Conservation (phyloP, 1,139 yeast species). For the Taiozyma sp. region DNA sequence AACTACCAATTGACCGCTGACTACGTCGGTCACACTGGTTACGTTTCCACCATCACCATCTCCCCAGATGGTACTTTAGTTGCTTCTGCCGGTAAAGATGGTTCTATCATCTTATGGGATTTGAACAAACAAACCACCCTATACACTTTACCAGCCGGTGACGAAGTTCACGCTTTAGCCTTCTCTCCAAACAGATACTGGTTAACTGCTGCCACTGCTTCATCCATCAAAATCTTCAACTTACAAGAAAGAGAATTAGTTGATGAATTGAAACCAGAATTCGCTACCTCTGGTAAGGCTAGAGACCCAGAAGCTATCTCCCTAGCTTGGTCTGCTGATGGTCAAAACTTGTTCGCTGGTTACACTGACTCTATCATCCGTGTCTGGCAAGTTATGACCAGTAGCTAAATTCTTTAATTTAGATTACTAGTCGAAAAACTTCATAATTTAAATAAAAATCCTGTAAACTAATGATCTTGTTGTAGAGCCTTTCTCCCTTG, state of each 20-base stretch:
- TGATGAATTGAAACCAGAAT: constrained; percentile 99
- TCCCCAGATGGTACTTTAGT: constrained; percentile 99
- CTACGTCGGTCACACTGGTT: constrained; percentile 99
- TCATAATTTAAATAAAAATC: constrained; percentile 4
- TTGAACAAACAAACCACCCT: constrained; percentile 82
- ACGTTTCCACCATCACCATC: constrained; percentile 95
- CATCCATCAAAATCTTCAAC: constrained; percentile 98
- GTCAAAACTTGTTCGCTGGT: constrained; percentile 99
- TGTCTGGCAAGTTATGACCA: constrained; percentile 99
- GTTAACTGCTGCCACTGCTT: constrained; percentile 99
- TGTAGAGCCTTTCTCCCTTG: neutral
- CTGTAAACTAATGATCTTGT: constrained; percentile 2
- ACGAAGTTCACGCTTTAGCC: constrained; percentile 97
- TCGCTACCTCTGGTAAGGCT: constrained; percentile 78
- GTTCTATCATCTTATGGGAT: constrained; percentile 98
- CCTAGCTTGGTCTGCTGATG: constrained; percentile 99
- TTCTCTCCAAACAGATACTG: constrained; percentile 99
- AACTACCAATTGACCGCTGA: constrained; percentile 90
- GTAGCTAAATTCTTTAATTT: constrained; percentile 17
- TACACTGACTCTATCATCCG: constrained; percentile 99
- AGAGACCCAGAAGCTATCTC: constrained; percentile 99
- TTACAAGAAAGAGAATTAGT: constrained; percentile 92
- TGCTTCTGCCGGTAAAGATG: constrained; percentile 99
- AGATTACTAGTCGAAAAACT: constrained; percentile 10
- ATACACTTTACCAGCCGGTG: constrained; percentile 93